Conservation (phyloP, 129 eudicot genomes). For the Lactuca sativa region DNA sequence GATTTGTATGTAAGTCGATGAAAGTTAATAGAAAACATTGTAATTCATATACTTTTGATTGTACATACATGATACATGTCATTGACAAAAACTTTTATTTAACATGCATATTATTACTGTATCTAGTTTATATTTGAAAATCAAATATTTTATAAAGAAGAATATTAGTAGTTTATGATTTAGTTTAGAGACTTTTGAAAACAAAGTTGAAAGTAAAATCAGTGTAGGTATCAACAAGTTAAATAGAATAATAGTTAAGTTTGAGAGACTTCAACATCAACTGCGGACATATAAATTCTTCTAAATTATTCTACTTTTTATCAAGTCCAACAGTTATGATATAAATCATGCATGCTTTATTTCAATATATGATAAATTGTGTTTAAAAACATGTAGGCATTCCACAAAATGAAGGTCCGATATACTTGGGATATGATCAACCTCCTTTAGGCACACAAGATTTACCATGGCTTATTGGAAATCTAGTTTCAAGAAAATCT, state of each 20-base stretch:
- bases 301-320: background rate
- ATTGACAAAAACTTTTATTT: too few species aligned
- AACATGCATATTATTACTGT: background rate
- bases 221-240: background rate
- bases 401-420: constrained; percentile 56
- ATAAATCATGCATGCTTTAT: background rate
- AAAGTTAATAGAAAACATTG: background rate
- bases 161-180: background rate
- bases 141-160: background rate
- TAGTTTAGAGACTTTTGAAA: background rate
- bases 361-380: background rate
- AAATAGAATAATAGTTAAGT: background rate
- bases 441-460: constrained; percentile 50
- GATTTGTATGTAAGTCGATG: background rate
- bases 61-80: background rate
- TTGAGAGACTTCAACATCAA: background rate
- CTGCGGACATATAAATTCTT: background rate
- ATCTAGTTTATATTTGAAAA: background rate
- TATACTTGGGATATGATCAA: constrained; percentile 43
- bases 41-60: background rate
- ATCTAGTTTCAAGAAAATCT: constrained; percentile 45
- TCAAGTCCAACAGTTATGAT: background rate
- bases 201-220: background rate
- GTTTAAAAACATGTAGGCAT: constrained; percentile 45
- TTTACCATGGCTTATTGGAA: constrained; percentile 89